Percentiles rank a stretch among this genome's conserved stretches.
Evolutionary conservation across 495 filamentous ascomycete genomes (phyloP).

Genomic region (Xylaria curta): DNA sequence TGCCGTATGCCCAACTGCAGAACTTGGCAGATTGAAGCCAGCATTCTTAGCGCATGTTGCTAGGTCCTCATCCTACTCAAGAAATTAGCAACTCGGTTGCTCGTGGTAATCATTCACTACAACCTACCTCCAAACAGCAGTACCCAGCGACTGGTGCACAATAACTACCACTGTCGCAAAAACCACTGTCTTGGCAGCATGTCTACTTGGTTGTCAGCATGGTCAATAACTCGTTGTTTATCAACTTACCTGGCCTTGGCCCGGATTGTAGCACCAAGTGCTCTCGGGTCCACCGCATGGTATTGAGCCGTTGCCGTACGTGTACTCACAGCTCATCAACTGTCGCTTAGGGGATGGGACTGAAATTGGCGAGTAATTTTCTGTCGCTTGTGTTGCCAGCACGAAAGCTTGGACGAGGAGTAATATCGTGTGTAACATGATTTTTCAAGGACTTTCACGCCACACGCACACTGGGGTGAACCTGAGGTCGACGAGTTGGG

Average conservation of each 20-base stretch:
- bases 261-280: constrained; percentile 46
- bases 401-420: constrained; percentile 26
- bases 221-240: neutral
- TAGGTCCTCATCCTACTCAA: constrained; percentile 44
- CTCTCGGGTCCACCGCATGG: constrained; percentile 43
- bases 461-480: neutral
- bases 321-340: constrained; percentile 43
- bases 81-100: constrained; percentile 25
- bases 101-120: neutral
- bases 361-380: constrained; percentile 26
- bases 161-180: constrained; percentile 45
- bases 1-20: constrained; percentile 15
- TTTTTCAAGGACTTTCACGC: neutral
- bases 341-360: constrained; percentile 28
- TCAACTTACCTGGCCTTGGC: constrained; percentile 40
- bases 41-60: constrained; percentile 44
- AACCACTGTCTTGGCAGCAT: constrained; percentile 49
- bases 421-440: constrained; percentile 21
- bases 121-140: constrained; percentile 49
- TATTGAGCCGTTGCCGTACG: constrained; percentile 45
- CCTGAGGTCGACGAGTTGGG: neutral
- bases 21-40: constrained; percentile 40
- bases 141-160: constrained; percentile 52
- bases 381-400: constrained; percentile 24
- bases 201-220: constrained; percentile 37